Evolutionary conservation across 257 asterid genomes (phyloP), one percentile per base, ranked within the genome.

Genomic region (Leonotis leonurus): DNA sequence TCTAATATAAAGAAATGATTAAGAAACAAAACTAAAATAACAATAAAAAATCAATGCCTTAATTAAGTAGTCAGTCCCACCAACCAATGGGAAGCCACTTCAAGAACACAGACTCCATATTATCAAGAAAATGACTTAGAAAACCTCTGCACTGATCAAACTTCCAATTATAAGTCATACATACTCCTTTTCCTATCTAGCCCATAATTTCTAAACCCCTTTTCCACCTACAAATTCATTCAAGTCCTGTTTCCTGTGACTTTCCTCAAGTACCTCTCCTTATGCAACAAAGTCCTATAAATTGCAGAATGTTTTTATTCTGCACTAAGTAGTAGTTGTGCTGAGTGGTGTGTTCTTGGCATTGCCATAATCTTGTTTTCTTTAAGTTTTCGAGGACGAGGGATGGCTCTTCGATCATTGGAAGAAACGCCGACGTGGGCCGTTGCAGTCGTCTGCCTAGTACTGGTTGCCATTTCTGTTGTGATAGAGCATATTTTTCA

Each of bases 401-500:
- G 29, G 51, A 65, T 65, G 70, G 70, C 62, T 13, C 25, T 55
- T 0, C 35, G 70, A 6, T 65, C 70, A 3, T 51, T 65, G 33
- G 70, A 65, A 27, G 70, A 65, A 41, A 65, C 70, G 3, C 70
- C 70, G 5, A 65, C 70, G 41, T 65, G 70, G 70, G 70, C 70
- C 4, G 63, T 65, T 41, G 70, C 70, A 54, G 25, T 40, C 3
- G 70, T 65, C 63, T 65, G 70, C 27, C 54, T 65, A 40, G 46
- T 65, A 26, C 29, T 65, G 45, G 32, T 65, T 8, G 63, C 70
- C 12, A 58, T 65, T 40, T 65, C 70, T 7, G 30, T 65, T n/a
- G 50, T 43, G 18, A 65, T 65, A 16, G 62, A 65, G 55, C 39
- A 53, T 35, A 65, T 27, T 18, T 27, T 65, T 12, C 63, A 65